Conservation (phyloP, 2,329 filamentous ascomycete species). For the Xylaria hypoxylon region DNA sequence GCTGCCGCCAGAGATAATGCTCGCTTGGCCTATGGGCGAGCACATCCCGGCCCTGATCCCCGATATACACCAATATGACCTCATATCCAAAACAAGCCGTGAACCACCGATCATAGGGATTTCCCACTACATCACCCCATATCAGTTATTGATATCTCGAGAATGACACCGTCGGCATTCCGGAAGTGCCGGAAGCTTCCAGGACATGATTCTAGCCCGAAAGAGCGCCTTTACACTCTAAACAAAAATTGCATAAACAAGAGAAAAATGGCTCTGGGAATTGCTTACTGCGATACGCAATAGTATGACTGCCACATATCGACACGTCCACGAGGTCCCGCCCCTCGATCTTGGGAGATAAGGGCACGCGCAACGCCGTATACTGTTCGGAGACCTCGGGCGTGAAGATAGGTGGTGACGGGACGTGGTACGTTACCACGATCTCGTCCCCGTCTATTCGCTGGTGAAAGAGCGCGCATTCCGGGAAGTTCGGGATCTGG, state of each 20-base stretch:
- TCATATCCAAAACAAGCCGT: conserved; percentile 72
- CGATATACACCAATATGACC: conserved; percentile 73
- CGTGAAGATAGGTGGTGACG: conserved; percentile 55
- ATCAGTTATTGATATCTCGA: not conserved
- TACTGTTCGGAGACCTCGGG: conserved; percentile 50
- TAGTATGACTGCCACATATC: conserved; percentile 69
- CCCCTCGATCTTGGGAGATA: conserved; percentile 62
- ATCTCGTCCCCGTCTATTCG: conserved; percentile 58
- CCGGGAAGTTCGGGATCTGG: conserved; percentile 67
- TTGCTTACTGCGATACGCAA: conserved; percentile 64
- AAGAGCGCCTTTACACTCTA: not conserved
- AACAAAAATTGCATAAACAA: not conserved
- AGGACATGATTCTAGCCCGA: not conserved
- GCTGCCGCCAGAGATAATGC: conserved; percentile 44
- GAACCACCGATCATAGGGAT: conserved; percentile 73
- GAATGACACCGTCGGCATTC: not conserved
- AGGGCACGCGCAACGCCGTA: conserved; percentile 64
- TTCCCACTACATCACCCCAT: conserved; percentile 59
- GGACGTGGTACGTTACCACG: conserved; percentile 58
- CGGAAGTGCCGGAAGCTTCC: not conserved
- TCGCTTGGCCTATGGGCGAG: conserved; percentile 67
- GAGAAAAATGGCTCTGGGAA: not conserved
- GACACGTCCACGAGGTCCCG: conserved; percentile 64
- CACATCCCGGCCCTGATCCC: conserved; percentile 68
- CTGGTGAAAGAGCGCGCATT: conserved; percentile 74